phyloP scores from a whole-genome alignment of 352 stramenopile genomes.

The Phytophthora lateralis region DNA sequence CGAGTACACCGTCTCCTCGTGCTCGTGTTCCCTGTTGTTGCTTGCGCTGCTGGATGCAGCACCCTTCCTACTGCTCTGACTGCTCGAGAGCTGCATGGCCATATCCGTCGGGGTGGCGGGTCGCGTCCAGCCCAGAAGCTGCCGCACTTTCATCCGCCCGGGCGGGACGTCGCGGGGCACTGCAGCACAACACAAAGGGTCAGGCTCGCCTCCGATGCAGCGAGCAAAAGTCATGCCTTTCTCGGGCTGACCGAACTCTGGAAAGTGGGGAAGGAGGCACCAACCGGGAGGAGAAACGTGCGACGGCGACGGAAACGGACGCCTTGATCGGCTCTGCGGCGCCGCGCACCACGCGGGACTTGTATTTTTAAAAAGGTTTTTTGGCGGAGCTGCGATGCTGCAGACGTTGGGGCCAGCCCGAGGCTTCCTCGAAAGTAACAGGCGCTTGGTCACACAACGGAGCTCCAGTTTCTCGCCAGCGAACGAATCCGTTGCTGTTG shows the following conservation, averaged over 20 bases:
- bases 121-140: slow-evolving; percentile 47
- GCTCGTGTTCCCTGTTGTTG: slow-evolving; percentile 31
- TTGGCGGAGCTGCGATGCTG: slow-evolving; percentile 3
- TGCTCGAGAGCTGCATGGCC: slow-evolving; percentile 13
- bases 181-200: slow-evolving; percentile 49
- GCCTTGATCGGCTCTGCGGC: background rate
- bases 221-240: slow-evolving; percentile 53
- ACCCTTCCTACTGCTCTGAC: slow-evolving; percentile 9
- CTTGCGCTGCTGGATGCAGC: slow-evolving; percentile 8
- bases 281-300: slow-evolving; percentile 25
- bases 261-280: slow-evolving; percentile 21
- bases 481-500: slow-evolving; percentile 19
- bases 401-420: background rate
- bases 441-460: background rate
- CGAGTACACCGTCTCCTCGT: slow-evolving; percentile 6
- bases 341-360: background rate
- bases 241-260: slow-evolving; percentile 10
- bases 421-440: slow-evolving; percentile 16
- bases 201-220: slow-evolving; percentile 58
- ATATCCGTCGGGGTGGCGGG: slow-evolving; percentile 16
- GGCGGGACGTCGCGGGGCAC: slow-evolving; percentile 37
- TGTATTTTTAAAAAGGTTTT: slow-evolving; percentile 16
- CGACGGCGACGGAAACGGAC: slow-evolving; percentile 42
- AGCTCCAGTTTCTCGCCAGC: slow-evolving; percentile 19
- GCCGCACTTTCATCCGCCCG: slow-evolving; percentile 49